These are phyloP conservation scores for Sporothrix brasiliensis DNA, from an alignment of 2,329 filamentous ascomycete species.

Conservation along the genomic window DNA sequence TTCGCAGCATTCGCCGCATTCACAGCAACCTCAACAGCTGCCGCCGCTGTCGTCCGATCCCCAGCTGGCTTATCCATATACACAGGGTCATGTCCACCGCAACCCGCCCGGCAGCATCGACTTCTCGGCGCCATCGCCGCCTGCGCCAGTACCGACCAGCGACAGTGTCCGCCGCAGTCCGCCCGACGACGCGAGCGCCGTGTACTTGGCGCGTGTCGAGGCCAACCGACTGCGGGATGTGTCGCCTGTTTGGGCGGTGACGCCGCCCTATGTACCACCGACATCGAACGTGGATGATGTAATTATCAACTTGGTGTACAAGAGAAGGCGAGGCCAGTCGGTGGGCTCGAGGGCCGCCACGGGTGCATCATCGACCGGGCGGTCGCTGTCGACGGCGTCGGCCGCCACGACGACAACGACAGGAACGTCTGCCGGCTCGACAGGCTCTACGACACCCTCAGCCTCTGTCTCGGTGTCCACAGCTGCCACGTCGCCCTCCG, in stretches of 20 bases:
- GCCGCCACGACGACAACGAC: not conserved
- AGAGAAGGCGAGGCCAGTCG: not conserved
- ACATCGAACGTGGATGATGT: conserved; percentile 29
- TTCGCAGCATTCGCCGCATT: too few relatives aligned
- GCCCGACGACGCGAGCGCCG: conserved; percentile 11
- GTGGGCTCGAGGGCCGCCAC: not conserved
- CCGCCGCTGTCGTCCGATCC: not conserved
- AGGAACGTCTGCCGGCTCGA: not conserved
- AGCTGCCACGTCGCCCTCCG: not conserved
- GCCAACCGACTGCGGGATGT: conserved; percentile 31
- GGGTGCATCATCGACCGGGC: not conserved
- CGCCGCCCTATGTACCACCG: conserved; percentile 28
- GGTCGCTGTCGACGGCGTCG: conserved; percentile 1
- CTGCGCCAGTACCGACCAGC: not conserved
- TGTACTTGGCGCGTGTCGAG: conserved; percentile 27
- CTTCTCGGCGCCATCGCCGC: not conserved
- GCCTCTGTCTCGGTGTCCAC: not conserved
- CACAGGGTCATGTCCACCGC: not conserved
- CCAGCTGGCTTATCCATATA: not conserved
- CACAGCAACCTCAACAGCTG: not conserved
- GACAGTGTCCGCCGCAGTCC: not conserved
- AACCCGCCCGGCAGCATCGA: conserved; percentile 7
- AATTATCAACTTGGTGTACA: conserved; percentile 4
- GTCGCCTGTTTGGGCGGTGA: conserved; percentile 29
- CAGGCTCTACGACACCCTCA: not conserved